Base-by-base conservation (phyloP, 495 filamentous ascomycete genomes). In the Trichoderma erinaceum region DNA sequence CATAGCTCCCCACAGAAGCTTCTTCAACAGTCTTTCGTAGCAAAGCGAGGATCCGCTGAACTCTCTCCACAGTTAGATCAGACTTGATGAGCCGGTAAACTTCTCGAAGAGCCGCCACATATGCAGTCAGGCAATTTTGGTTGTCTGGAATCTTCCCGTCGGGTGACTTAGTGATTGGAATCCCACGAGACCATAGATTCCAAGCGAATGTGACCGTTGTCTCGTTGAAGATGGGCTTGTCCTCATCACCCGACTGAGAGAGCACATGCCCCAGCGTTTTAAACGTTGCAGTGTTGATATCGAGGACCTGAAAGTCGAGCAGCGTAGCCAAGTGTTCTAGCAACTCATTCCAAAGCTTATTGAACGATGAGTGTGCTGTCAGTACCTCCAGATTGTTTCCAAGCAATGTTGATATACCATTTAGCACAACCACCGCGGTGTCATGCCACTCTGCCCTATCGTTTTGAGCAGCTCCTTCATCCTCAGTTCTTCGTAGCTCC, bases 41-140 rank as follows among this genome's bases (percentile, higher is more conserved):
- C 78, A 90, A 79, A 78, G 83, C 71, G 79, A 86, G 72, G 89
- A 93, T 78, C 76, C 78, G 73, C 76, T 82, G 80, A 16, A 92
- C 84, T 46, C 87, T 83, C 25, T 85, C 80, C 16, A 83, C 76
- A 50, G 82, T 81, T 48, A 96, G 75, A 63, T 86, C 83, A 6
- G 82, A 77, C 70, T 90, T 84, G 63, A 91, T 86, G n/a, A 97
- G 81, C 2, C 89, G 85, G 71, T 97, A 93, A 3, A 99, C 82
- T 70, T 94, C 89, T 69, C 89, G 83, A 63, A 95, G 85, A 12
- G 88, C 83, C 41, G 87, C 82, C 16, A 97, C 81, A 78, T 97
- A 97, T 13, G 93, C 90, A 32, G 89, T 73, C 13, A 92, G 82
- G 38, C 91, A 89, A 56, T 88, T 89, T 72, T 96, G 90, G 70